These are phyloP conservation scores for Mortierella sp. DNA, from an alignment of 371 early-diverging fungal species.

Conservation along the genomic window DNA sequence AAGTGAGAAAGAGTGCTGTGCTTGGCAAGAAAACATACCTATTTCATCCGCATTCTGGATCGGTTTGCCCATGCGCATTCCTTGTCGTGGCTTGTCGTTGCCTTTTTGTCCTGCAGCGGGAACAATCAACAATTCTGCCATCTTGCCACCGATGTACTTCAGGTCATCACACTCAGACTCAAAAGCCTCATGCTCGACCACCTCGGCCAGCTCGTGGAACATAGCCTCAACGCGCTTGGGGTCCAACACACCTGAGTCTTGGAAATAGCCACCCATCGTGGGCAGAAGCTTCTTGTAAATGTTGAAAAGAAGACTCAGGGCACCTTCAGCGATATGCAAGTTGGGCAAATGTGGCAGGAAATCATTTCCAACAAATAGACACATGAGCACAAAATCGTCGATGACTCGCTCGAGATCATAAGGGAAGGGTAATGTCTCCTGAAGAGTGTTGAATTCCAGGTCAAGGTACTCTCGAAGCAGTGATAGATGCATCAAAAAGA, in stretches of 20 bases:
- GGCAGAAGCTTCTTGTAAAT: slow-evolving; percentile 84
- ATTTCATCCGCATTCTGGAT: slow-evolving; percentile 35
- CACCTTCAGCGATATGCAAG: slow-evolving; percentile 96
- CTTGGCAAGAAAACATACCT: slow-evolving; percentile 36
- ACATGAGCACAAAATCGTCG: slow-evolving; percentile 96
- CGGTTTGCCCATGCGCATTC: slow-evolving; percentile 62
- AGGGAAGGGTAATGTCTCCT: slow-evolving; percentile 62
- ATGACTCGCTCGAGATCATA: slow-evolving; percentile 95
- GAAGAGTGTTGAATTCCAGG: slow-evolving; percentile 80
- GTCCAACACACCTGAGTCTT: slow-evolving; percentile 83
- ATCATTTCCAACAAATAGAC: slow-evolving; percentile 98
- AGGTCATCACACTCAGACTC: slow-evolving; percentile 69
- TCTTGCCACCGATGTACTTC: slow-evolving; percentile 71
- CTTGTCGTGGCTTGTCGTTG: slow-evolving; percentile 59
- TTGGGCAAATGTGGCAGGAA: slow-evolving; percentile 97
- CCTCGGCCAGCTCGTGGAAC: slow-evolving; percentile 66
- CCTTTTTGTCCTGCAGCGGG: slow-evolving; percentile 35
- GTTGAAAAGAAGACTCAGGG: slow-evolving; percentile 87
- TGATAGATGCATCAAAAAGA: slow-evolving; percentile 87
- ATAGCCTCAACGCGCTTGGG: slow-evolving; percentile 72
- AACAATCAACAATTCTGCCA: slow-evolving; percentile 42
- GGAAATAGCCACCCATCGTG: slow-evolving; percentile 82
- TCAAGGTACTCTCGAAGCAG: slow-evolving; percentile 93
- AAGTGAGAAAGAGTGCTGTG: too few species aligned
- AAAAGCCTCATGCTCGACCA: slow-evolving; percentile 76